A percentile compares a stretch with the other conserved stretches of the same genome.
Conservation (phyloP, 805 yeast genomes). For the Starmerella apis region DNA sequence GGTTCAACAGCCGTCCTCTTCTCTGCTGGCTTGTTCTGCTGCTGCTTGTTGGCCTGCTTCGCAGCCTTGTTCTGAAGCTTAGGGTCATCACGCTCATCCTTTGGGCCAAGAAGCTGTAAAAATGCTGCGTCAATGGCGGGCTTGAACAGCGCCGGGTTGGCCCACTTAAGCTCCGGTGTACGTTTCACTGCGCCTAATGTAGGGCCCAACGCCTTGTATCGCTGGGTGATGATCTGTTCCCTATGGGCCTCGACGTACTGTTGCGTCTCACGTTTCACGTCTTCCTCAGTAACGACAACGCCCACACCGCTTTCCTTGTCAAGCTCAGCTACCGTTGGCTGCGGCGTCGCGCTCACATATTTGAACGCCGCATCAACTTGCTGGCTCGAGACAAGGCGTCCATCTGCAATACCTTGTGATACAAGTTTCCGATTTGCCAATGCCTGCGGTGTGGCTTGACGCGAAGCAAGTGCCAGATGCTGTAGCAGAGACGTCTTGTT, state of each 20-base stretch:
- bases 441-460: slow-evolving; percentile 35
- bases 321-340: slow-evolving; percentile 42
- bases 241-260: slow-evolving; percentile 51
- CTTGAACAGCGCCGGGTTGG: slow-evolving; percentile 75
- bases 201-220: slow-evolving; percentile 71
- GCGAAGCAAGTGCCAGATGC: slow-evolving; percentile 61
- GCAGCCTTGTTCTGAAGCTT: slow-evolving; percentile 29
- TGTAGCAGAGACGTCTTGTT: slow-evolving; percentile 63
- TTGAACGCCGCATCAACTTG: slow-evolving; percentile 71
- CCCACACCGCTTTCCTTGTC: slow-evolving; percentile 69
- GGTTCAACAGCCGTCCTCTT: slow-evolving; percentile 14
- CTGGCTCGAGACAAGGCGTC: slow-evolving; percentile 51
- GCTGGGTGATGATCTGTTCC: slow-evolving; percentile 51
- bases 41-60: slow-evolving; percentile 17
- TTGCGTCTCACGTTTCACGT: slow-evolving; percentile 48
- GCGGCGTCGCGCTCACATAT: slow-evolving; percentile 45
- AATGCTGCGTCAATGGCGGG: slow-evolving; percentile 73
- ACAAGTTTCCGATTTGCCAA: slow-evolving; percentile 41
- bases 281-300: slow-evolving; percentile 52
- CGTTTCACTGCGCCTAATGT: slow-evolving; percentile 67
- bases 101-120: slow-evolving; percentile 73
- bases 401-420: slow-evolving; percentile 52
- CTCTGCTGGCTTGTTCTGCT: slow-evolving; percentile 33
- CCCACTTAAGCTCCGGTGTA: slow-evolving; percentile 77
- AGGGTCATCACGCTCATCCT: slow-evolving; percentile 79